phyloP scores from a whole-genome alignment of 305 asterid species.

The Fraxinus latifolia region DNA sequence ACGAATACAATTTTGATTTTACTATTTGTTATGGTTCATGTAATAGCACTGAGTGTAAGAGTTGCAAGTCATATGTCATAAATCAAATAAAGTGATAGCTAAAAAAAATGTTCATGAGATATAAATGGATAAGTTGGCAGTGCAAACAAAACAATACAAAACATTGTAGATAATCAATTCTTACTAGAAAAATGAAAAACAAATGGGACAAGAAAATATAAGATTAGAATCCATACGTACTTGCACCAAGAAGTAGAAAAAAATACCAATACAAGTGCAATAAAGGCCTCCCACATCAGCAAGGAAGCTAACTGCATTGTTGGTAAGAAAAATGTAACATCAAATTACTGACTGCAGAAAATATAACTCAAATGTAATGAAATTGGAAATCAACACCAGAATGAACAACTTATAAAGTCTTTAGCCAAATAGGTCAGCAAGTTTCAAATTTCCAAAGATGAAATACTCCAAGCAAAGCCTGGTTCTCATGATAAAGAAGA shows the following conservation, averaged over 20 bases:
- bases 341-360: conserved; percentile 27
- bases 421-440: conserved; percentile 1
- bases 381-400: background rate
- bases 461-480: conserved; percentile 16
- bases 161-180: background rate
- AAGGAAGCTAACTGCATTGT: conserved; percentile 96
- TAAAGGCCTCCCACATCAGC: conserved; percentile 98
- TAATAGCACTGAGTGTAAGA: background rate
- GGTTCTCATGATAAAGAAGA: conserved; percentile 20
- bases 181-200: background rate
- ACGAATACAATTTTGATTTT: background rate
- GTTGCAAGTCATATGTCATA: background rate
- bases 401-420: background rate
- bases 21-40: background rate
- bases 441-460: conserved; percentile 14
- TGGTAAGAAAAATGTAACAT: conserved; percentile 29
- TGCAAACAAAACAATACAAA: background rate
- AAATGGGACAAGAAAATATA: conserved; percentile 18
- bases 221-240: conserved; percentile 45
- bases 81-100: background rate
- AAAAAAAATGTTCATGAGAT: background rate
- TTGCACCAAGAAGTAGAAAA: conserved; percentile 85
- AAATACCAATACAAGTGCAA: conserved; percentile 81
- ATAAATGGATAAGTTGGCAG: conserved; percentile 5
- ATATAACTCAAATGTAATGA: background rate